These are phyloP conservation scores for Thelephora ganbajun DNA, from an alignment of 768 basidiomycete species.

Conservation along the genomic window DNA sequence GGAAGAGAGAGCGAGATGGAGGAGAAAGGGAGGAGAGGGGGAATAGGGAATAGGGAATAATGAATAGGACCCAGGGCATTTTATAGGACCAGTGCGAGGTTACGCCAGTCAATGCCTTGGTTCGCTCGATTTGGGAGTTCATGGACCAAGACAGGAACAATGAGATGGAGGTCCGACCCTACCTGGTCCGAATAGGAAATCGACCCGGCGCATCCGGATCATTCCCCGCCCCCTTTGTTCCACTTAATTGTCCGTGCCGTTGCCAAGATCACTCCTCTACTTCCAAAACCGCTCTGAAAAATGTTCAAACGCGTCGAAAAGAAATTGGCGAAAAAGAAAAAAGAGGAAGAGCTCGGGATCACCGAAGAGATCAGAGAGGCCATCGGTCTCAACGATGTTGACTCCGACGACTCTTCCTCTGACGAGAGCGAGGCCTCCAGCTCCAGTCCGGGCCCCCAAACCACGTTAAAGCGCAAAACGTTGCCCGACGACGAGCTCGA, in stretches of 20 bases:
- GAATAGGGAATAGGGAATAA: neutral
- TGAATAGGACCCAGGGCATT: neutral
- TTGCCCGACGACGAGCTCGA: conserved; percentile 12
- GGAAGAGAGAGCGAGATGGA: neutral
- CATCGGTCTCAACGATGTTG: conserved; percentile 58
- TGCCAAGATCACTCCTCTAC: neutral
- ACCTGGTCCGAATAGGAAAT: too few species aligned
- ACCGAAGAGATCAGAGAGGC: conserved; percentile 51
- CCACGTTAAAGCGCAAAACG: neutral
- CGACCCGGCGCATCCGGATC: too few species aligned
- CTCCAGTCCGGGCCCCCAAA: conserved; percentile 13
- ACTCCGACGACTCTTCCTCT: conserved; percentile 55
- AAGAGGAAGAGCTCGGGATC: conserved; percentile 51
- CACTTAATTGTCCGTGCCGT: too few species aligned
- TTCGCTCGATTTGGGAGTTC: too few species aligned
- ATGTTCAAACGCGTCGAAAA: conserved; percentile 80
- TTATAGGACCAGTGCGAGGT: too few species aligned
- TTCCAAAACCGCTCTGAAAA: neutral
- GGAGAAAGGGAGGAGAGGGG: neutral
- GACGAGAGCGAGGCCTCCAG: conserved; percentile 24
- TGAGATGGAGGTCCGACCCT: too few species aligned
- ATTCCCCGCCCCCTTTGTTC: too few species aligned
- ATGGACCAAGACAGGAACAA: too few species aligned
- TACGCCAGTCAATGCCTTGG: too few species aligned
- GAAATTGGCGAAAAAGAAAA: conserved; percentile 40